Evolutionary conservation across 1,284 basidiomycete species (phyloP).

Genomic region (Rhodotorula sp.): DNA sequence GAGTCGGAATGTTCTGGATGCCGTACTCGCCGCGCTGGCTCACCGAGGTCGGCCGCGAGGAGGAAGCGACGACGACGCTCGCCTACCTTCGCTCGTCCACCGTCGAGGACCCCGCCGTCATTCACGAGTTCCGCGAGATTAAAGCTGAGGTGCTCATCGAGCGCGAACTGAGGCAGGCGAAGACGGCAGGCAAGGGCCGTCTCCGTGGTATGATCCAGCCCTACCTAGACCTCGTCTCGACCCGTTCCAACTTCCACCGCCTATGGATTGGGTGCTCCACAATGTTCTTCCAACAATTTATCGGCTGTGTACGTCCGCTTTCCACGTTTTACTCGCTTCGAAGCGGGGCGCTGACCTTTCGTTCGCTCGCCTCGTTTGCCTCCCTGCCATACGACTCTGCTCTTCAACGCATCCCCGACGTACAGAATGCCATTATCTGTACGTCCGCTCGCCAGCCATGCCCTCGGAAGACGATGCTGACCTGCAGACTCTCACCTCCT

Average conservation of each 20-base stretch:
- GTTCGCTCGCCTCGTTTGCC: no score
- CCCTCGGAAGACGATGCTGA: constrained; percentile 26
- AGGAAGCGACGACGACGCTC: constrained; percentile 20
- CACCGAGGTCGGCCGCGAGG: constrained; percentile 18
- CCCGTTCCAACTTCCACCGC: no score
- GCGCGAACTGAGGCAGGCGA: not conserved
- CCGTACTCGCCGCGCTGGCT: constrained; percentile 59
- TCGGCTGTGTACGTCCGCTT: constrained; percentile 32
- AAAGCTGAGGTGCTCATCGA: constrained; percentile 3
- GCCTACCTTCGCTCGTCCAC: constrained; percentile 24
- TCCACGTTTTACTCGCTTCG: no score
- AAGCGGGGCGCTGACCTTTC: no score
- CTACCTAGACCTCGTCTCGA: not conserved
- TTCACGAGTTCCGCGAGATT: constrained; percentile 3
- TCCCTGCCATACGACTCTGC: no score
- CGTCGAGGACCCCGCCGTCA: constrained; percentile 13
- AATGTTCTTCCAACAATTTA: constrained; percentile 46
- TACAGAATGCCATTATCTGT: no score
- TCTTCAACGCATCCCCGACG: no score
- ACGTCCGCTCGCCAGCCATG: no score
- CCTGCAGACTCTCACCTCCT: not conserved
- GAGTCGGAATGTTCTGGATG: constrained; percentile 54
- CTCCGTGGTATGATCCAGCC: not conserved
- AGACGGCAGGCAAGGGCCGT: not conserved
- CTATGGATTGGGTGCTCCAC: no score